Conservation (phyloP, 2,329 filamentous ascomycete genomes). For the Pezicula carpinea region DNA sequence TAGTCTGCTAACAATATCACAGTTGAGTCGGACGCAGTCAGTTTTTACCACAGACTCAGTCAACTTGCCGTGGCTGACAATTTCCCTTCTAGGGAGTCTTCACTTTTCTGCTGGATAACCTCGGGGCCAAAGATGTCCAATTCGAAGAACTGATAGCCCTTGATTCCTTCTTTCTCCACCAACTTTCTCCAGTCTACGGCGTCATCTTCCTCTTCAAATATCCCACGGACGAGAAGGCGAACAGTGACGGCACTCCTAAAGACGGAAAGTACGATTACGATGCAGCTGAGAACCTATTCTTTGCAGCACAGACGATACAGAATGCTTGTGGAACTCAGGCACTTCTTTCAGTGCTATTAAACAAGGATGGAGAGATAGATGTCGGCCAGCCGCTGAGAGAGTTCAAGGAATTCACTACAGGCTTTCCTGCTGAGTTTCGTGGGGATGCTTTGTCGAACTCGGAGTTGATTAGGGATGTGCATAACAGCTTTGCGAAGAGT, state of each 20-base stretch:
- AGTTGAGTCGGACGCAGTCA: conserved; percentile 92
- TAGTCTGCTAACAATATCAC: conserved; percentile 14
- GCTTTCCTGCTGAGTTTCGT: conserved; percentile 61
- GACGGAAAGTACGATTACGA: conserved; percentile 78
- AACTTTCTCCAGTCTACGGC: conserved; percentile 78
- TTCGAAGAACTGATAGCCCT: conserved; percentile 94
- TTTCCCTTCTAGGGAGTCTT: conserved; percentile 68
- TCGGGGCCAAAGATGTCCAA: conserved; percentile 90
- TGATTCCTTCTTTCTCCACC: conserved; percentile 67
- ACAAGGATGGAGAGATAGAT: conserved; percentile 63
- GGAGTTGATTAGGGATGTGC: conserved; percentile 52
- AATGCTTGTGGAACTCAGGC: conserved; percentile 98
- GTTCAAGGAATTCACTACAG: conserved; percentile 69
- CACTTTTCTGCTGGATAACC: conserved; percentile 87
- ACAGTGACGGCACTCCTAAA: conserved; percentile 52
- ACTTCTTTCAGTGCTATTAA: conserved; percentile 84
- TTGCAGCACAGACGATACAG: conserved; percentile 95
- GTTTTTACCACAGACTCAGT: conserved; percentile 29
- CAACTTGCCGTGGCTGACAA: conserved; percentile 15
- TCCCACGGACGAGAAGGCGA: conserved; percentile 63
- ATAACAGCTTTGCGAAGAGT: conserved; percentile 69
- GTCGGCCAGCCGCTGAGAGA: conserved; percentile 57
- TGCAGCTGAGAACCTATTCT: conserved; percentile 78
- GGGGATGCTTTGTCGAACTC: conserved; percentile 70
- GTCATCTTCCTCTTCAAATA: conserved; percentile 99